Percentiles rank a stretch among this genome's conserved stretches.
Evolutionary conservation across 768 basidiomycete genomes (phyloP).

Genomic region (Mycena indigotica): DNA sequence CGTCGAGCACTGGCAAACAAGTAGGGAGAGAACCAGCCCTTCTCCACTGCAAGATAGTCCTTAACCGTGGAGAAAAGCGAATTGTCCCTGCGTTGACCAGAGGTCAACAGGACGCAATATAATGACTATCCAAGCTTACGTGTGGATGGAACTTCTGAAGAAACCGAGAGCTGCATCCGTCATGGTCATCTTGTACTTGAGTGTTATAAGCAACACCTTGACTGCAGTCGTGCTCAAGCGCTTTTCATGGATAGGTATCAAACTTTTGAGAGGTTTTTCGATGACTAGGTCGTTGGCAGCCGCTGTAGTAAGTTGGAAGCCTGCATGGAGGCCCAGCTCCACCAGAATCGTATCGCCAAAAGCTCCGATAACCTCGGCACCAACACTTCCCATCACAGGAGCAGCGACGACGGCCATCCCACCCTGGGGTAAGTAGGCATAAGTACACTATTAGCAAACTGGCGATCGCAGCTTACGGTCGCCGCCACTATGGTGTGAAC

Average conservation of each 20-base stretch:
- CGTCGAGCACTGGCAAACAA: conserved; percentile 61
- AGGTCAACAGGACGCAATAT: conserved; percentile 7
- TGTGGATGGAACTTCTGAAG: conserved; percentile 61
- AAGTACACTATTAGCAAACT: conserved; percentile 1
- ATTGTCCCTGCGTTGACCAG: conserved; percentile 45
- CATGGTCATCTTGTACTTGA: conserved; percentile 59
- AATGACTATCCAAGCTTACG: conserved; percentile 35
- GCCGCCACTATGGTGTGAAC: conserved; percentile 63
- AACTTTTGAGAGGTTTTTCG: conserved; percentile 47
- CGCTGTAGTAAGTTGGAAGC: conserved; percentile 53
- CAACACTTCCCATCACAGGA: conserved; percentile 56
- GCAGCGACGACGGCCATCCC: conserved; percentile 47
- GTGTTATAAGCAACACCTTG: conserved; percentile 59
- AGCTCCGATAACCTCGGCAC: conserved; percentile 51
- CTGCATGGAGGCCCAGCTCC: conserved; percentile 55
- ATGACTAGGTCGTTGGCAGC: conserved; percentile 56
- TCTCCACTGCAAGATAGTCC: conserved; percentile 63
- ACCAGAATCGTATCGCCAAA: conserved; percentile 62
- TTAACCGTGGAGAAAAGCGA: conserved; percentile 62
- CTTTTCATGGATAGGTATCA: conserved; percentile 55
- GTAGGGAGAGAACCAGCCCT: conserved; percentile 72
- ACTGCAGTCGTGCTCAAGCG: conserved; percentile 59
- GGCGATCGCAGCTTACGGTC: conserved; percentile 47
- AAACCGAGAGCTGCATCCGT: conserved; percentile 63
- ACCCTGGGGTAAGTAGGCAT: conserved; percentile 27